phyloP scores from a whole-genome alignment of 2,329 filamentous ascomycete genomes.

The Zopfia rhizophila region DNA sequence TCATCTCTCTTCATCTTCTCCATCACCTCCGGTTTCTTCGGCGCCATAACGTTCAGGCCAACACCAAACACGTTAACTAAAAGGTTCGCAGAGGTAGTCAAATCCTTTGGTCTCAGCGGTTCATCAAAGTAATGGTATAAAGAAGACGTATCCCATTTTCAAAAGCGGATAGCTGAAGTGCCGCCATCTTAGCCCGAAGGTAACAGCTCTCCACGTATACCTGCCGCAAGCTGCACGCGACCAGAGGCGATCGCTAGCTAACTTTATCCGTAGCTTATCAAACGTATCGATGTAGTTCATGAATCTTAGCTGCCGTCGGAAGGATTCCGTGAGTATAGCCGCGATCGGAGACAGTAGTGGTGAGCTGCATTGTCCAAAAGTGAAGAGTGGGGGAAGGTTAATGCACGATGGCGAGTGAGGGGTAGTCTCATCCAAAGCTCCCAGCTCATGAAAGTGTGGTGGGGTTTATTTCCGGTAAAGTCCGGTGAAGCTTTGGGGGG shows the following conservation, averaged over 20 bases:
- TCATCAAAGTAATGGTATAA: no score
- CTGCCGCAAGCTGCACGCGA: constrained; percentile 34
- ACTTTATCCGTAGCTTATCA: no score
- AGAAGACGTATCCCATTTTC: no score
- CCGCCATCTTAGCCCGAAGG: constrained; percentile 33
- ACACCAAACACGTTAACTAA: no score
- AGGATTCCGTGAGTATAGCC: not conserved
- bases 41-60: constrained; percentile 36
- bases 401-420: constrained; percentile 8
- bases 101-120: no score
- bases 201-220: no score
- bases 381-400: constrained; percentile 35
- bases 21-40: constrained; percentile 37
- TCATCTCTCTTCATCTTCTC: constrained; percentile 37
- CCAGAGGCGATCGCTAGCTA: no score
- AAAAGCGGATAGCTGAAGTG: constrained; percentile 15
- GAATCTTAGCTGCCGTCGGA: no score
- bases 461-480: no score
- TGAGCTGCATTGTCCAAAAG: constrained; percentile 6
- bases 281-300: no score
- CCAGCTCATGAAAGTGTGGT: no score
- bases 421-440: not conserved
- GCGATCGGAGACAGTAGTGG: constrained; percentile 3
- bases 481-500: not conserved
- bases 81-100: no score